Percentiles rank a stretch among this genome's conserved stretches.
These are phyloP conservation scores for Spencermartinsiella ligniputridi DNA, from an alignment of 1,139 yeast species.

Conservation along the genomic window DNA sequence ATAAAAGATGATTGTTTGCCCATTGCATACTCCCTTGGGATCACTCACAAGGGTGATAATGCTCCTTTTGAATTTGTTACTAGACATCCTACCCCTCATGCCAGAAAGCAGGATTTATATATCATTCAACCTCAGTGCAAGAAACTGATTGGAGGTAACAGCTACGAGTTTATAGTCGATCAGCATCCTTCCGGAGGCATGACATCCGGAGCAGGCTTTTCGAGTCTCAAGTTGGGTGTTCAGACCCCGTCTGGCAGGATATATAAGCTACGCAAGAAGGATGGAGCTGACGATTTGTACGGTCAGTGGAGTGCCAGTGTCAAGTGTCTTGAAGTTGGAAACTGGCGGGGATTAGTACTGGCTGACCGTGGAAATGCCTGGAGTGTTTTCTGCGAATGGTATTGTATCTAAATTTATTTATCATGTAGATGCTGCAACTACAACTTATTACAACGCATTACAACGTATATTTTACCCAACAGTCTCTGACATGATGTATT, in stretches of 20 bases:
- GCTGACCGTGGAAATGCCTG: conserved; percentile 79
- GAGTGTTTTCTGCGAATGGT: conserved; percentile 94
- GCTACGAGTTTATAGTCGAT: conserved; percentile 58
- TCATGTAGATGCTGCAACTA: background rate
- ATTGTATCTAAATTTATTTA: conserved; percentile 39
- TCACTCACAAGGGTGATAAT: conserved; percentile 66
- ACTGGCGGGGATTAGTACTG: conserved; percentile 77
- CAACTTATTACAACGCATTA: background rate
- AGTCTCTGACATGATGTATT: no score
- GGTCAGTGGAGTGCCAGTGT: conserved; percentile 55
- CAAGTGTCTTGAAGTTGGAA: conserved; percentile 66
- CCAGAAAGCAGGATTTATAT: conserved; percentile 71
- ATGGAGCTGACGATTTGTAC: conserved; percentile 33
- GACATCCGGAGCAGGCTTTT: conserved; percentile 39
- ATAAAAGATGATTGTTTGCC: conserved; percentile 57
- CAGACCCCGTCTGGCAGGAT: conserved; percentile 84
- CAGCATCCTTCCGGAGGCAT: conserved; percentile 64
- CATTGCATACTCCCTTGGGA: conserved; percentile 70
- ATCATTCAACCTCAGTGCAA: conserved; percentile 79
- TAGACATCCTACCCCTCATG: conserved; percentile 65
- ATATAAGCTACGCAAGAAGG: conserved; percentile 52
- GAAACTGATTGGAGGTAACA: conserved; percentile 50
- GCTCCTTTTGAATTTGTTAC: conserved; percentile 62
- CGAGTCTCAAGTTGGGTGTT: conserved; percentile 55
- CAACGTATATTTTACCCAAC: no score